Conservation (phyloP, 192 early-diverging fungal species). For the Piromyces sp. region DNA sequence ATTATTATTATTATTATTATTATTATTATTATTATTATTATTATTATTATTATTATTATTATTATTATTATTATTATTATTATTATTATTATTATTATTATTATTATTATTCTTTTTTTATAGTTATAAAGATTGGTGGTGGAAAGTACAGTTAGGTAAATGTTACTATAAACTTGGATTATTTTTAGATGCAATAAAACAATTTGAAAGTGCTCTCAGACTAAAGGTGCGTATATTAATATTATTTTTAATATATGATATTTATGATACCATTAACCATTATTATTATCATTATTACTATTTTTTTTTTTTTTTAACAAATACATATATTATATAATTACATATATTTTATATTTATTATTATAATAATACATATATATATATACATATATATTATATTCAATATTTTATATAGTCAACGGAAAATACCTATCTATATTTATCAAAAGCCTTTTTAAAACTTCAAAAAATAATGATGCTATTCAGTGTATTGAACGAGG, state of each 20-base stretch:
- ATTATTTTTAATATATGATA: too few species aligned
- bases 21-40: too few species aligned
- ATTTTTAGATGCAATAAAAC: conserved; percentile 7
- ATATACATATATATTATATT: too few species aligned
- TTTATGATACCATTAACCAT: too few species aligned
- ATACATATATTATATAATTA: too few species aligned
- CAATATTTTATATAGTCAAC: too few species aligned
- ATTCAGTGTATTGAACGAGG: conserved; percentile 7
- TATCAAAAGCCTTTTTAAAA: conserved; percentile 7
- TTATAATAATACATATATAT: too few species aligned
- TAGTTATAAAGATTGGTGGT: conserved; percentile 17
- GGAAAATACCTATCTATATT: conserved; percentile 1
- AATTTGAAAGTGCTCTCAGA: conserved; percentile 7
- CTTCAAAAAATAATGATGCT: conserved; percentile 8
- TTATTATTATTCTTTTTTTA: too few species aligned
- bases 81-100: too few species aligned
- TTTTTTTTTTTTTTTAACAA: neutral
- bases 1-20: neutral
- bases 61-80: too few species aligned
- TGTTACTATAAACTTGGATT: conserved; percentile 4
- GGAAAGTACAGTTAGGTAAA: conserved; percentile 11
- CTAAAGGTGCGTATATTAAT: neutral
- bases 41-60: too few species aligned
- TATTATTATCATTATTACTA: conserved; percentile 5
- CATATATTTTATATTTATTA: too few species aligned